Percentiles rank a stretch among this genome's conserved stretches.
Conservation (phyloP, 352 stramenopile genomes). For the Phytophthora kernoviae region DNA sequence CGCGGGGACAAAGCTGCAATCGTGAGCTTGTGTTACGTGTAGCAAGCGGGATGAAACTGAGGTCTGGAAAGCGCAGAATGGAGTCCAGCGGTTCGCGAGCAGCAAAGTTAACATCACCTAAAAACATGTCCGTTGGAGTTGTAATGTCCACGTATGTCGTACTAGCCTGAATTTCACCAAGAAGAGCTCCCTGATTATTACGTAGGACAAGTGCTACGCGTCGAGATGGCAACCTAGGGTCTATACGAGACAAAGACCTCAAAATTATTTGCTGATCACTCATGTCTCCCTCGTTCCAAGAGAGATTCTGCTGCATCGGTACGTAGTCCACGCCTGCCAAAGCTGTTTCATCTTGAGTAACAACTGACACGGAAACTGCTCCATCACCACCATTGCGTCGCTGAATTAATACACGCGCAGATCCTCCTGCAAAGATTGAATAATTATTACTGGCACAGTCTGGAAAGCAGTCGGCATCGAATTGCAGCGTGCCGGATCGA, state of each 20-base stretch:
- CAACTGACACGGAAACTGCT: slow-evolving; percentile 42
- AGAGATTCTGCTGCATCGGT: slow-evolving; percentile 33
- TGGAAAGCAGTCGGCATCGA: slow-evolving; percentile 73
- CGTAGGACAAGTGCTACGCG: slow-evolving; percentile 47
- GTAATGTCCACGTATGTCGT: slow-evolving; percentile 49
- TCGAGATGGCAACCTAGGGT: slow-evolving; percentile 30
- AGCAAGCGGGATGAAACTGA: slow-evolving; percentile 53
- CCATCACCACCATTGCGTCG: slow-evolving; percentile 60
- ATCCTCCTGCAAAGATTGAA: slow-evolving; percentile 44
- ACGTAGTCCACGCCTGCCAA: slow-evolving; percentile 57
- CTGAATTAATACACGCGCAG: slow-evolving; percentile 57
- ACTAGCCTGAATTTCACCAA: slow-evolving; percentile 37
- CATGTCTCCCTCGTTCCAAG: slow-evolving; percentile 59
- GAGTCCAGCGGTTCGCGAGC: slow-evolving; percentile 27
- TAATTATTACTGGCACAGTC: slow-evolving; percentile 58
- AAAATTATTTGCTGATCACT: slow-evolving; percentile 58
- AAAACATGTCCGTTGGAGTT: slow-evolving; percentile 40
- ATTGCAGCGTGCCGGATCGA: slow-evolving; percentile 54
- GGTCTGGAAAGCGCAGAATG: slow-evolving; percentile 45
- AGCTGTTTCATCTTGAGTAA: slow-evolving; percentile 53
- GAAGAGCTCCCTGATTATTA: slow-evolving; percentile 23
- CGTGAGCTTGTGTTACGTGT: slow-evolving; percentile 54
- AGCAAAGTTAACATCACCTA: slow-evolving; percentile 65
- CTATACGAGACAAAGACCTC: slow-evolving; percentile 35
- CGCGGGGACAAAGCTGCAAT: slow-evolving; percentile 50